phyloP scores from a whole-genome alignment of 805 yeast genomes.

The Pichia occidentalis region DNA sequence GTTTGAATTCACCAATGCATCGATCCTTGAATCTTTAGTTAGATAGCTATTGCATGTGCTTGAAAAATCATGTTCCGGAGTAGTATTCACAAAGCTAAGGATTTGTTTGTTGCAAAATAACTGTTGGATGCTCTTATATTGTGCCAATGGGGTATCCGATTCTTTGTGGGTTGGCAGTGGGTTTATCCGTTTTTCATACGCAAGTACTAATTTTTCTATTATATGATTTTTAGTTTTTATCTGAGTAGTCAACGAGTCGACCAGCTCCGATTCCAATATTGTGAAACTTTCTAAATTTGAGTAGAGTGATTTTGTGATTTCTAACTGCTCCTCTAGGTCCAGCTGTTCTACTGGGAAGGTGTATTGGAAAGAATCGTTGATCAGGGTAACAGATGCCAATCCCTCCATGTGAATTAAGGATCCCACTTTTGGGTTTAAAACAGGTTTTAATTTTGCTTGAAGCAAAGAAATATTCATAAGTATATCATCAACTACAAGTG shows the following conservation, averaged over 20 bases:
- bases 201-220: conserved; percentile 1
- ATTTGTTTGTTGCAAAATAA: too few relatives aligned
- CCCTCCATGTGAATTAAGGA: background rate
- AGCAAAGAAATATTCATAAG: background rate
- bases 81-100: too few relatives aligned
- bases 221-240: conserved; percentile 5
- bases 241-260: background rate
- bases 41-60: too few relatives aligned
- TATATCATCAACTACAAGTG: background rate
- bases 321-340: background rate
- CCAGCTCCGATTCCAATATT: background rate
- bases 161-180: too few relatives aligned
- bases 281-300: background rate
- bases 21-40: too few relatives aligned
- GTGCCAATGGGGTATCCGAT: too few relatives aligned
- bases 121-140: too few relatives aligned
- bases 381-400: background rate
- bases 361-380: conserved; percentile 1
- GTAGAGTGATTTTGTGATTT: background rate
- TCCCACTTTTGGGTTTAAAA: background rate
- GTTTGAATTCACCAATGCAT: too few relatives aligned
- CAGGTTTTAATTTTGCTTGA: background rate
- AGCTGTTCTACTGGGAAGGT: background rate
- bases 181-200: conserved; percentile 6
- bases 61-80: too few relatives aligned